Evolutionary conservation across 179 eudicot genomes (phyloP).

Genomic region (Silene vulgaris): DNA sequence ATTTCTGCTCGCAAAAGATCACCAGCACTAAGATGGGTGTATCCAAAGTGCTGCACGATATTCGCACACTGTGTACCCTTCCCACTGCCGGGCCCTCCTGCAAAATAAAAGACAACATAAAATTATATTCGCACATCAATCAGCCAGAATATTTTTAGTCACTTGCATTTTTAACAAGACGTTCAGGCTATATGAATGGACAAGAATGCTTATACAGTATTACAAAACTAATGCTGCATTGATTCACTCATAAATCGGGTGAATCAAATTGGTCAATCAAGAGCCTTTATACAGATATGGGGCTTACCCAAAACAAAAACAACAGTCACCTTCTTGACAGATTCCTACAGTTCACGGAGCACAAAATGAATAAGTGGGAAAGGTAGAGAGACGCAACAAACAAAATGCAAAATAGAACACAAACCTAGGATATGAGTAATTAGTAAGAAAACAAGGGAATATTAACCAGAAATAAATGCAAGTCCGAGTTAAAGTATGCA

Average conservation of each 20-base stretch:
- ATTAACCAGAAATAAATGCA: constrained; percentile 3
- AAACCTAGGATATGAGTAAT: neutral
- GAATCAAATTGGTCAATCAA: neutral
- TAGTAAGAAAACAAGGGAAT: constrained; percentile 8
- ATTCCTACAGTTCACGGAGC: constrained; percentile 41
- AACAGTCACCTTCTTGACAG: constrained; percentile 53
- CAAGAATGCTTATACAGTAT: neutral
- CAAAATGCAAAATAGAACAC: neutral
- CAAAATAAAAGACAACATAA: neutral
- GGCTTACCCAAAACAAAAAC: constrained; percentile 79
- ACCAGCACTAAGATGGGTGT: constrained; percentile 95
- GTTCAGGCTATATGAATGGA: neutral
- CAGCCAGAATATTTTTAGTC: neutral
- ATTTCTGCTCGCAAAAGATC: constrained; percentile 90
- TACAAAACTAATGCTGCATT: neutral
- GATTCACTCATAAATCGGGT: neutral
- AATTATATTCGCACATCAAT: neutral
- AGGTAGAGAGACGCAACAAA: neutral
- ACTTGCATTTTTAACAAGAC: neutral
- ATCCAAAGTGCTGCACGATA: constrained; percentile 78
- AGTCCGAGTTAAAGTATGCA: constrained; percentile 9
- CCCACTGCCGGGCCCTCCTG: constrained; percentile 98
- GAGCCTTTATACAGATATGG: constrained; percentile 2
- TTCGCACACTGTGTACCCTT: constrained; percentile 93
- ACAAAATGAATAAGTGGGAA: constrained; percentile 10